Base-by-base conservation (phyloP, 352 stramenopile genomes). In the Phytophthora litchii region DNA sequence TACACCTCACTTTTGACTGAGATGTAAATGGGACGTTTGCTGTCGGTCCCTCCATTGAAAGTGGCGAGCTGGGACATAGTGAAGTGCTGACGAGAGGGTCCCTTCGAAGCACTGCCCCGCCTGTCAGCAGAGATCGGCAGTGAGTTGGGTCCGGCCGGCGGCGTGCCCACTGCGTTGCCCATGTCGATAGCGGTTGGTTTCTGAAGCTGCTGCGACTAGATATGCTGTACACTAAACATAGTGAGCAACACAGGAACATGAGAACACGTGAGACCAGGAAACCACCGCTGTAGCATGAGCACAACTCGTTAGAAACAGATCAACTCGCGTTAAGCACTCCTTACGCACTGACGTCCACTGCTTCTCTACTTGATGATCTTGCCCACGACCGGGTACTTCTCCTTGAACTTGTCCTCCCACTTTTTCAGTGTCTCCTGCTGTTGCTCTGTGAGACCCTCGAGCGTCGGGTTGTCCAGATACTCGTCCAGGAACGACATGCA, bases 401-500 rank as follows among this genome's bases (percentile, higher is more conserved):
- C 75, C 53, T 91, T 76, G 70, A 99, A 98, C 65, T 98, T 98
- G 52, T 91, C 89, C 52, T 97, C 92, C 97, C 97, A 99, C 73
- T 99, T 97, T 7, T 74, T 75, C 38, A 99, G 85, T 32, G 97
- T 95, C 69, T 98, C 96, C 41, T 85, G 67, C 68, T 99, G 89
- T 60, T 91, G 86, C 41, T 97, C 89, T 3, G 85, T 92, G 46
- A 99, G 80, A 72, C 97, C 91, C 35, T 89, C 87, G 32, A 98
- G 76, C 62, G 74, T 86, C 37, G 86, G 80, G 71, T 97, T 97
- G 64, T 97, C 92, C 23, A 98, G 60, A 76, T 98, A 85, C 23
- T 96, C 91, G 21, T 94, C 80, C 55, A 98, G 82, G 62, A 99
- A 98, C 60, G 95, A 98, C 95, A 99, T 99, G 63, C 96, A 94